Conservation (phyloP, 2,329 filamentous ascomycete species). For the Fusarium longipes region DNA sequence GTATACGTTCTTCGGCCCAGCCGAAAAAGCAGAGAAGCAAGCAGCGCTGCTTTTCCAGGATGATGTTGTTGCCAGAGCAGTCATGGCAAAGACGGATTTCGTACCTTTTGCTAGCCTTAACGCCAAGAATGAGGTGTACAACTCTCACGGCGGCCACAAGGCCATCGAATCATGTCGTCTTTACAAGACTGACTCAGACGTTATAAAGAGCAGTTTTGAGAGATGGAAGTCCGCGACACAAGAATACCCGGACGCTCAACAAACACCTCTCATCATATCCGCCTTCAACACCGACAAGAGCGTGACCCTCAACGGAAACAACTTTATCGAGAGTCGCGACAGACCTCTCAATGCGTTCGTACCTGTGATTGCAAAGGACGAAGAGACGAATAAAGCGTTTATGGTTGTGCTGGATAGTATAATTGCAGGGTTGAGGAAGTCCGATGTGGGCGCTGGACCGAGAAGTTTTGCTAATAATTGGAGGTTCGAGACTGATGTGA, state of each 20-base stretch:
- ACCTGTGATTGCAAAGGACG: conserved; percentile 20
- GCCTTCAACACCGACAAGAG: conserved; percentile 31
- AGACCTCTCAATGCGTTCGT: conserved; percentile 28
- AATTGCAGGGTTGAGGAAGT: conserved; percentile 16
- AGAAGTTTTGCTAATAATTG: conserved; percentile 42
- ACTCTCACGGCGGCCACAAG: conserved; percentile 49
- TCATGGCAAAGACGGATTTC: conserved; percentile 40
- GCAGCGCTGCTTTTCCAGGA: conserved; percentile 32
- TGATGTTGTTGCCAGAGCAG: conserved; percentile 28
- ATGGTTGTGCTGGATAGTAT: conserved; percentile 13
- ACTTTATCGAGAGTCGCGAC: conserved; percentile 41
- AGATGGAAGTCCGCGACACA: conserved; percentile 42
- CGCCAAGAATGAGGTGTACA: conserved; percentile 34
- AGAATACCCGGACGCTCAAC: conserved; percentile 28
- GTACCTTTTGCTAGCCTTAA: conserved; percentile 41
- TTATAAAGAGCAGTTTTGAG: conserved; percentile 40
- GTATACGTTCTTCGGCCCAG: conserved; percentile 42
- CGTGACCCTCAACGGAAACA: background rate
- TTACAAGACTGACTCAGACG: conserved; percentile 8
- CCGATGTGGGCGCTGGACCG: conserved; percentile 7
- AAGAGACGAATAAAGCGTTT: conserved; percentile 19
- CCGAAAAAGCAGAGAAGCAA: conserved; percentile 40
- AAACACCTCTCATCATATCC: conserved; percentile 30
- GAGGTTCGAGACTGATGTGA: conserved; percentile 30
- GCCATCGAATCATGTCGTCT: conserved; percentile 42